phyloP scores from a whole-genome alignment of 805 yeast genomes.

The Candida peoriensis region DNA sequence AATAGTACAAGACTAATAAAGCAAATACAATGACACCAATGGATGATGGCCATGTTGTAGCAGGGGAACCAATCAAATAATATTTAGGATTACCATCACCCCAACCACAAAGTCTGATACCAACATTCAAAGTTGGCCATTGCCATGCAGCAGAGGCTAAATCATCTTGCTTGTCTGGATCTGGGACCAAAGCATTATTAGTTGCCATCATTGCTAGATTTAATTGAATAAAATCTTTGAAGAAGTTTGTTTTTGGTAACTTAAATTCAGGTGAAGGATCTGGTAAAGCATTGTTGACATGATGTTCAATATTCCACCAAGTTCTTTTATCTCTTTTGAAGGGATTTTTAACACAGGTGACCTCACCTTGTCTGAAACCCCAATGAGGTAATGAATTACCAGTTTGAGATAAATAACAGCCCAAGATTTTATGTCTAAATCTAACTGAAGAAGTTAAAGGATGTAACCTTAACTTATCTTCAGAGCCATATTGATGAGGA shows the following conservation, averaged over 20 bases:
- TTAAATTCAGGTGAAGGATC: slow-evolving; percentile 55
- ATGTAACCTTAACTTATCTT: slow-evolving; percentile 53
- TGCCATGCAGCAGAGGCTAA: slow-evolving; percentile 77
- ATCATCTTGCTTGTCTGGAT: slow-evolving; percentile 65
- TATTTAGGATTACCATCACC: slow-evolving; percentile 51
- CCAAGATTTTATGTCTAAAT: slow-evolving; percentile 58
- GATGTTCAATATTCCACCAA: slow-evolving; percentile 84
- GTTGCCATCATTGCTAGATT: slow-evolving; percentile 88
- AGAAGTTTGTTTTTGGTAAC: slow-evolving; percentile 70
- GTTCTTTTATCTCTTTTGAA: slow-evolving; percentile 75
- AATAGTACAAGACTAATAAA: slow-evolving; percentile 28
- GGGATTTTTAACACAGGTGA: slow-evolving; percentile 67
- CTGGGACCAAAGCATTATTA: slow-evolving; percentile 77
- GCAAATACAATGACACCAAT: slow-evolving; percentile 52
- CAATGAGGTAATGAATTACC: slow-evolving; percentile 84
- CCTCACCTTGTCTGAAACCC: slow-evolving; percentile 99
- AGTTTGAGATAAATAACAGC: slow-evolving; percentile 82
- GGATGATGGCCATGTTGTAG: slow-evolving; percentile 72
- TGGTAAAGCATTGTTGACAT: slow-evolving; percentile 54
- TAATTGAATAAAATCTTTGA: slow-evolving; percentile 69
- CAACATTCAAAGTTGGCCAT: slow-evolving; percentile 79
- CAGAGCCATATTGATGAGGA: slow-evolving; percentile 51
- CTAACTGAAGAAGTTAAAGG: slow-evolving; percentile 84
- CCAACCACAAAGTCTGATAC: slow-evolving; percentile 78
- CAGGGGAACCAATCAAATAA: slow-evolving; percentile 71